phyloP scores from a whole-genome alignment of 2,329 filamentous ascomycete species.

The Venturia effusa region DNA sequence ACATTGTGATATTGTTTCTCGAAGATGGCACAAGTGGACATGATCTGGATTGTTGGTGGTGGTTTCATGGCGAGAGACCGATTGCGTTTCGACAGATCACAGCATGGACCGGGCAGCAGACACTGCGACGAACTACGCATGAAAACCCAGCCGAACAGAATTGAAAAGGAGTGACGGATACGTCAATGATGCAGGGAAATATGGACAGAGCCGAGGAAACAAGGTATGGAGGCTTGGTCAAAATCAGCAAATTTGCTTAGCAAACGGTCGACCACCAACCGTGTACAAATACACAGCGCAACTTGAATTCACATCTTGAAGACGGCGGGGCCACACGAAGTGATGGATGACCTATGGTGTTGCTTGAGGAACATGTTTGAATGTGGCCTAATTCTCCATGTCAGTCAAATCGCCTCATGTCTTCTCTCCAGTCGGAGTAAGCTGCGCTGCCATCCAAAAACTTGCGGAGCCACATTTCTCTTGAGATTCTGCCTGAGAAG shows the following conservation, averaged over 20 bases:
- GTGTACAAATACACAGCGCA: not conserved
- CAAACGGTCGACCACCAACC: not conserved
- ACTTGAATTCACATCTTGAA: not conserved
- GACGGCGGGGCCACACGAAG: not conserved
- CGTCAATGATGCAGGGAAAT: too few species aligned
- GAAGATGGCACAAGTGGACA: not conserved
- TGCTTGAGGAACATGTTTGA: constrained; percentile 5
- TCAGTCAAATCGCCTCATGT: constrained; percentile 2
- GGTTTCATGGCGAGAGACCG: not conserved
- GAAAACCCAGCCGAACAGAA: not conserved
- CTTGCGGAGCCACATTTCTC: too few species aligned
- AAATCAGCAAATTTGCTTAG: too few species aligned
- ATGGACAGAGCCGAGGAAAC: too few species aligned
- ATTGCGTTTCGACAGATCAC: not conserved
- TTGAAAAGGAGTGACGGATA: not conserved
- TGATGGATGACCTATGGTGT: not conserved
- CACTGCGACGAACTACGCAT: not conserved
- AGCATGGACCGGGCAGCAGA: not conserved
- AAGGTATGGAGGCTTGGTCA: too few species aligned
- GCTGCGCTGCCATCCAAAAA: too few species aligned
- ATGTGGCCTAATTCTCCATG: constrained; percentile 1
- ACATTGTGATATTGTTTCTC: not conserved
- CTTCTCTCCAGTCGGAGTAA: not conserved
- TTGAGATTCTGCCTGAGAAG: too few species aligned
- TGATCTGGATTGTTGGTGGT: not conserved